Conservation (phyloP, 495 filamentous ascomycete species). For the Podospora bellae-mahoneyi region DNA sequence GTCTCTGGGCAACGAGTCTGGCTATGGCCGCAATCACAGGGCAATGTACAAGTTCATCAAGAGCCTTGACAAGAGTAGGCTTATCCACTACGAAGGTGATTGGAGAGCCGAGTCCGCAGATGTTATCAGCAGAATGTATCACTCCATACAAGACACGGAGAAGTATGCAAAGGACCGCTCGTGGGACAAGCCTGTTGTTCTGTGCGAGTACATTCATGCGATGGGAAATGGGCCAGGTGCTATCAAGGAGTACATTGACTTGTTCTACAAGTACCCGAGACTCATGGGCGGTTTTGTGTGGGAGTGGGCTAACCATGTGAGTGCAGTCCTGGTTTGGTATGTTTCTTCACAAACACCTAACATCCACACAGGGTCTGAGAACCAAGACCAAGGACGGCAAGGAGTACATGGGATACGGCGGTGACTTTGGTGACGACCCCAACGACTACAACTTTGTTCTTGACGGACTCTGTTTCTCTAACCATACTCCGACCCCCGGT, state of each 20-base stretch:
- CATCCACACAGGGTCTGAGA: constrained; percentile 45
- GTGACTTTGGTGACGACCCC: constrained; percentile 68
- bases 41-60: constrained; percentile 67
- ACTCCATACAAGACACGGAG: constrained; percentile 47
- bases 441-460: constrained; percentile 68
- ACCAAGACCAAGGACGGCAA: constrained; percentile 53
- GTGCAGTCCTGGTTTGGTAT: constrained; percentile 8
- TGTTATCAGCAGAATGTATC: constrained; percentile 67
- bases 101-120: constrained; percentile 57
- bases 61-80: constrained; percentile 52
- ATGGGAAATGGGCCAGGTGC: constrained; percentile 74
- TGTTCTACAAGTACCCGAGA: constrained; percentile 59
- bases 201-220: constrained; percentile 69
- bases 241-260: constrained; percentile 65
- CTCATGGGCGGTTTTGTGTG: constrained; percentile 71
- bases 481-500: constrained; percentile 59
- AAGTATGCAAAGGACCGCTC: constrained; percentile 38
- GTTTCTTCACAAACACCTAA: not conserved
- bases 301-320: constrained; percentile 71
- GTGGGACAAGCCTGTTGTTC: constrained; percentile 56
- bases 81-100: constrained; percentile 69
- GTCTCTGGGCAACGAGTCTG: constrained; percentile 70
- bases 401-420: constrained; percentile 65
- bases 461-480: constrained; percentile 60
- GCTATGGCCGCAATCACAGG: constrained; percentile 63